Percentiles rank a stretch among this genome's conserved stretches.
phyloP scores from a whole-genome alignment of 2,329 filamentous ascomycete species.

The Geosmithia morbida region DNA sequence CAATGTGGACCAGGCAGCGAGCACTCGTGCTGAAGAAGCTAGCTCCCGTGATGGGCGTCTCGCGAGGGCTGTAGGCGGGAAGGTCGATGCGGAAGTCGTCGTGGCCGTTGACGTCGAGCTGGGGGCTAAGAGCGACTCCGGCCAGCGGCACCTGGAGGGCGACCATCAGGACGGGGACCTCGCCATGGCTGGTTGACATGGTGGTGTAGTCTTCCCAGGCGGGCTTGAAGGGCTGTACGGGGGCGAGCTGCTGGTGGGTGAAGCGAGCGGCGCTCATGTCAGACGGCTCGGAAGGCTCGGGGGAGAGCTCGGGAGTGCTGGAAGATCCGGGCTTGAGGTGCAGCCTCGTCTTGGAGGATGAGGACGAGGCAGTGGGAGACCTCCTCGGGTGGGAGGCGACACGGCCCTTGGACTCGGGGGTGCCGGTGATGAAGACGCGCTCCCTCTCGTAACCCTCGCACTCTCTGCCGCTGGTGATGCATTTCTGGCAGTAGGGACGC shows the following conservation, averaged over 20 bases:
- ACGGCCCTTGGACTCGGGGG: constrained; percentile 35
- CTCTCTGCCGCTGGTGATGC: constrained; percentile 36
- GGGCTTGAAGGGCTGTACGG: constrained; percentile 25
- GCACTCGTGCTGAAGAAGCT: constrained; percentile 22
- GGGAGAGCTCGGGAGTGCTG: constrained; percentile 3
- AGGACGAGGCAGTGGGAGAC: neutral
- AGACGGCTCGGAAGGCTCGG: neutral
- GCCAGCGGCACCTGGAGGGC: constrained; percentile 28
- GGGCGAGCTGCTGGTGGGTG: constrained; percentile 9
- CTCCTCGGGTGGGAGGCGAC: constrained; percentile 42
- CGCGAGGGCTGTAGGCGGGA: constrained; percentile 20
- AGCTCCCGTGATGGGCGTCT: constrained; percentile 16
- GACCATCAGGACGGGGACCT: constrained; percentile 23
- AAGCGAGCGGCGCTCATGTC: neutral
- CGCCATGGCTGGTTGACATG: constrained; percentile 20
- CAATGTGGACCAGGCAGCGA: constrained; percentile 27
- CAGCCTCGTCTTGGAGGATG: constrained; percentile 12
- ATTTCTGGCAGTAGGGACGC: constrained; percentile 45
- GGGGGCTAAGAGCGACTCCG: constrained; percentile 16
- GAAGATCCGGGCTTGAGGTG: constrained; percentile 10
- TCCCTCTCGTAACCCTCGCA: constrained; percentile 50
- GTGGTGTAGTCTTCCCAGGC: constrained; percentile 34
- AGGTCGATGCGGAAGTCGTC: constrained; percentile 21
- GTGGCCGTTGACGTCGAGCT: constrained; percentile 6
- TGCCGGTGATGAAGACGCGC: constrained; percentile 50